These are phyloP conservation scores for Thelonectria olida DNA, from an alignment of 2,329 filamentous ascomycete genomes.

Conservation along the genomic window DNA sequence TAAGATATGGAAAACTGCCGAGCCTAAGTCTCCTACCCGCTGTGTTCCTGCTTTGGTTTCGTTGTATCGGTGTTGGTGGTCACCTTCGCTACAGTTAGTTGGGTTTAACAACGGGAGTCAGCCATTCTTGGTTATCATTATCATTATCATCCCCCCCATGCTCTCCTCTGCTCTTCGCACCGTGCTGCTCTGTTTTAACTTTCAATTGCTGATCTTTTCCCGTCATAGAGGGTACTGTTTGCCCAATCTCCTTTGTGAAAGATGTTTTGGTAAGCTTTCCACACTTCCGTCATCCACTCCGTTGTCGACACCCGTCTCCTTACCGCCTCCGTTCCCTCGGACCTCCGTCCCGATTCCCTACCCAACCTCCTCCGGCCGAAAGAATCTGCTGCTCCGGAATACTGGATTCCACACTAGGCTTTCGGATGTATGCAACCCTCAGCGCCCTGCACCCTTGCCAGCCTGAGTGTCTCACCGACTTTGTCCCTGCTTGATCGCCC, in stretches of 20 bases:
- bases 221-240: conserved; percentile 78
- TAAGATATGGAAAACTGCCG: conserved; percentile 40
- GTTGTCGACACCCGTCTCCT: conserved; percentile 18
- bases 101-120: background rate
- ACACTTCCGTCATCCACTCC: conserved; percentile 25
- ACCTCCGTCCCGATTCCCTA: conserved; percentile 32
- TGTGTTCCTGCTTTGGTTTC: conserved; percentile 9
- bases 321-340: conserved; percentile 33
- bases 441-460: conserved; percentile 19
- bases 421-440: conserved; percentile 31
- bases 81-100: background rate
- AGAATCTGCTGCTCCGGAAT: conserved; percentile 18
- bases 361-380: conserved; percentile 35
- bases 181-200: background rate
- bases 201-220: conserved; percentile 7
- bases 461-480: conserved; percentile 37
- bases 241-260: conserved; percentile 85
- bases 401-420: conserved; percentile 21
- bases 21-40: background rate
- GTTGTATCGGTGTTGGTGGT: background rate
- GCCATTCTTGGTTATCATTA: background rate
- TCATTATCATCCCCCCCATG: conserved; percentile 3
- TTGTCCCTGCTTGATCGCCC: conserved; percentile 23
- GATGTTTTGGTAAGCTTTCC: conserved; percentile 76
- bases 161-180: background rate